Evolutionary conservation across 306 rosid species (phyloP).

Genomic region (Neltuma alba): DNA sequence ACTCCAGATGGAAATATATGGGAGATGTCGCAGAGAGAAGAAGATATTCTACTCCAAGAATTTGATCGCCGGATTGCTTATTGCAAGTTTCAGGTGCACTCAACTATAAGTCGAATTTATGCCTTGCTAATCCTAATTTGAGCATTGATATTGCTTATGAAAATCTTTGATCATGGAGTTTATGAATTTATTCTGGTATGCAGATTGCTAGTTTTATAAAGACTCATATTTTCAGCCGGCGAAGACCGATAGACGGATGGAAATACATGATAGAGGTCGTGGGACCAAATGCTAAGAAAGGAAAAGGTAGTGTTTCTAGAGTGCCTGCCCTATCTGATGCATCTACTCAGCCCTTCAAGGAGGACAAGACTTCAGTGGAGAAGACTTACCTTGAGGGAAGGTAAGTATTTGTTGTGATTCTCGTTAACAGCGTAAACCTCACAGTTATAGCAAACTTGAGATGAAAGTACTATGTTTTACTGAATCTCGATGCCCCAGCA

Average conservation of each 20-base stretch:
- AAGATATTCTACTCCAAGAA: conserved; percentile 93
- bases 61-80: conserved; percentile 91
- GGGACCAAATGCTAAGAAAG: conserved; percentile 95
- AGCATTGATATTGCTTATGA: background rate
- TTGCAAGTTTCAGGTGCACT: conserved; percentile 86
- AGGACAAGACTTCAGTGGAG: conserved; percentile 55
- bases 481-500: background rate
- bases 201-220: conserved; percentile 98
- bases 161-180: conserved; percentile 5
- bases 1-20: conserved; percentile 77
- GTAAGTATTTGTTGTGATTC: conserved; percentile 41
- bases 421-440: conserved; percentile 11
- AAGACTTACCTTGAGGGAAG: conserved; percentile 44
- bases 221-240: conserved; percentile 90
- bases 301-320: conserved; percentile 86
- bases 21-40: conserved; percentile 98
- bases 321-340: conserved; percentile 82
- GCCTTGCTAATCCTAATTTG: conserved; percentile 18
- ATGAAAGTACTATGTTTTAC: background rate
- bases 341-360: conserved; percentile 90
- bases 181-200: conserved; percentile 14
- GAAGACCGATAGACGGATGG: conserved; percentile 97
- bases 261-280: conserved; percentile 96
- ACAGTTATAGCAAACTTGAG: background rate
- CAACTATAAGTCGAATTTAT: background rate